Evolutionary conservation across 1,139 yeast species (phyloP), one percentile per base, ranked within the genome.

Genomic region (Saccharomyces uvarum): DNA sequence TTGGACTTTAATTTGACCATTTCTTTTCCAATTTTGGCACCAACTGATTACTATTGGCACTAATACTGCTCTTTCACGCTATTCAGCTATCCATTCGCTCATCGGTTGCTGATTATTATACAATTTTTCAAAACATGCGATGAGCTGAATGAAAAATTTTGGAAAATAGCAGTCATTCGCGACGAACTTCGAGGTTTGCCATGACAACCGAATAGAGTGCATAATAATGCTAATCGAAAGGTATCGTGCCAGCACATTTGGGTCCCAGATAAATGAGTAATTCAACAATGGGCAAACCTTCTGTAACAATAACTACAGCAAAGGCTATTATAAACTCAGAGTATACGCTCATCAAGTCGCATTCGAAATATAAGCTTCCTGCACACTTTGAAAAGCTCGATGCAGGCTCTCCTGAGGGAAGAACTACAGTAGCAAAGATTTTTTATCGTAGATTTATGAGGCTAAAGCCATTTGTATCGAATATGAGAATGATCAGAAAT

Each of bases 1-100:
- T 62, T 63, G 1, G 59, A 49, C 41, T 59, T 62, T 24, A 54
- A 52, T 54, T 61, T 67, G 8, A 57, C 70, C 71, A 68, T 68
- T 6, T 11, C 53, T 41, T 6, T 47, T 27, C 31, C 31, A 27
- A 16, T 8, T 27, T 47, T 47, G 7, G 3, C 29, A 24, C 48
- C 14, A 44, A 2, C 11, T 11, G 11, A 16, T 11, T 33, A 33
- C 7, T 33, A 14, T 33, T 8, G 42, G 13, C 11, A 9, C 19
- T 33, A 8, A 14, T 14, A 11, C 14, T 14, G 21, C 16, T 33
- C 21, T 33, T 33, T 33, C 13, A 14, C 19, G 11, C 19, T 33
- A 8, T 14, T 19, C 8, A 11, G 21, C 47, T 38, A 33, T 33
- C 26, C 46, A 46, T 46, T 27, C 8, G 16, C 27, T 26, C 44